Base-by-base conservation (phyloP, 2,329 filamentous ascomycete species). In the Fusarium caatingaense region DNA sequence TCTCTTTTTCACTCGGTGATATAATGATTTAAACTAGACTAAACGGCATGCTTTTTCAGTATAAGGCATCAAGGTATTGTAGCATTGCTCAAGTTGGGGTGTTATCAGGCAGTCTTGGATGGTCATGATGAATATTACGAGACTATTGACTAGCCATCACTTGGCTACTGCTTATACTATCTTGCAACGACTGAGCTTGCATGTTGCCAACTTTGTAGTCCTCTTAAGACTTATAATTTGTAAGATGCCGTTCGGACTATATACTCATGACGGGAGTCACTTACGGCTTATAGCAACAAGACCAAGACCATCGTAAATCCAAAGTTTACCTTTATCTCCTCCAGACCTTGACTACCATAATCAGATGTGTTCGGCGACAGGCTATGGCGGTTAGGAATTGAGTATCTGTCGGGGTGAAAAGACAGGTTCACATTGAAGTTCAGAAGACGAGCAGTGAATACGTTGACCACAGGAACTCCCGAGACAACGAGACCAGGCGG, bases 11-110 rank as follows among this genome's bases (percentile, higher is more conserved):
- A 30, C 49, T 37, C 56, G 13, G 59, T 59, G 57, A 59, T 50
- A 59, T 37, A 46, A 45, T 34, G 44, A 30, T 49, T 42, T 41
- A 48, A 65, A 65, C 30, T 54, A 61, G 61, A 60, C 30, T 55
- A 48, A 49, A 27, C 8, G 25, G 27, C 23, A 30, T 9, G 28
- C 32, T 63, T 48, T 28, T 50, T 23, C 28, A 46, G 18, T 20
- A 34, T 3, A 30, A 50, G 45, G 46, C 25, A n/a, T 37, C 51
- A 65, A 42, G 45, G 46, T 51, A 65, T 20, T 59, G 53, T 51
- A 65, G 27, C 27, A 12, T 34, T 44, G 30, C 21, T 40, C 28
- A 21, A 27, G 20, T 49, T 50, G 8, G 20, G 25, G 21, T 34
- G 21, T 8, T 10, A 37, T 51, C 11, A 15, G 34, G 18, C 27